phyloP scores from a whole-genome alignment of 164 flowering plant species.

The Pachysandra terminalis region DNA sequence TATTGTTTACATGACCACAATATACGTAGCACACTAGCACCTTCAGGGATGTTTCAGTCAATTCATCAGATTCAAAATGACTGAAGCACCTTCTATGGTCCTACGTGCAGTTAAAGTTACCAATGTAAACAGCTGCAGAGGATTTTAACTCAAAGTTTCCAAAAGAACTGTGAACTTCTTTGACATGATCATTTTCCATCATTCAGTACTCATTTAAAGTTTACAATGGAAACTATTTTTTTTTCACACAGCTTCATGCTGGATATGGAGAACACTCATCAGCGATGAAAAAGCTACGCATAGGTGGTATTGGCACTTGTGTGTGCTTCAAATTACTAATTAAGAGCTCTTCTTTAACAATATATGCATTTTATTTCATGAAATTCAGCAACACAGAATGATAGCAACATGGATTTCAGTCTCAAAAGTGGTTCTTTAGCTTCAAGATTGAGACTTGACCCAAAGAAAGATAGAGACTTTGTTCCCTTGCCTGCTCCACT shows the following conservation, averaged over 20 bases:
- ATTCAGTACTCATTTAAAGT: neutral
- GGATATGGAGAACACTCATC: conserved; percentile 57
- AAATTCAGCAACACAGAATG: conserved; percentile 38
- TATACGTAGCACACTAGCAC: too few relatives aligned
- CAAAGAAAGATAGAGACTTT: conserved; percentile 64
- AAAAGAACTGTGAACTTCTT: too few relatives aligned
- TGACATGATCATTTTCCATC: neutral
- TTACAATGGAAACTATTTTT: conserved; percentile 3
- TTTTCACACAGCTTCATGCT: conserved; percentile 95
- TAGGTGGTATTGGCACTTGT: conserved; percentile 35
- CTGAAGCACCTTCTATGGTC: too few relatives aligned
- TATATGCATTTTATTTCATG: neutral
- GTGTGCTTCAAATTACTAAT: neutral
- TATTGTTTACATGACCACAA: too few relatives aligned
- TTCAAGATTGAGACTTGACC: conserved; percentile 77
- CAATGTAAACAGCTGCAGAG: too few relatives aligned
- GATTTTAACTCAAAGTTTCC: too few relatives aligned
- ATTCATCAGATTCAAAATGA: too few relatives aligned
- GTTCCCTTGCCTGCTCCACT: conserved; percentile 79
- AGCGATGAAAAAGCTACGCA: conserved; percentile 50
- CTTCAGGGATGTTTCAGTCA: too few relatives aligned
- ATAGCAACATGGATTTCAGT: conserved; percentile 30
- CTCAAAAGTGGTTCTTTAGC: conserved; percentile 54
- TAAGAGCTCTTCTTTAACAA: conserved; percentile 2
- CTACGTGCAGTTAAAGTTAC: too few relatives aligned